Evolutionary conservation across 345 rosid genomes (phyloP), one percentile per base, ranked within the genome.

Genomic region (Heritiera littoralis): DNA sequence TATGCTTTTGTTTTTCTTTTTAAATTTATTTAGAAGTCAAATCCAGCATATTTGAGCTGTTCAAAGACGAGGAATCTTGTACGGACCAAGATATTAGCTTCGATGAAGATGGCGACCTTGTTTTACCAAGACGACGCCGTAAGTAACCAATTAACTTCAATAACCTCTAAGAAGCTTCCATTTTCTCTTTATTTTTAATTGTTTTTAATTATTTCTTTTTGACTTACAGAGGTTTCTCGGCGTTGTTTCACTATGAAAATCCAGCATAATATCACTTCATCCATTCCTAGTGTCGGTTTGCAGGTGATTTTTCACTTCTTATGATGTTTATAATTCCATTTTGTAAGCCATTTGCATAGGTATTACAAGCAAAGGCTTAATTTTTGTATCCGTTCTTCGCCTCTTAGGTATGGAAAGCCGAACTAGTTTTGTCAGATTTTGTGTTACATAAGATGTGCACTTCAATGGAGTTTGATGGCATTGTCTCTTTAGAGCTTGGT

Each of bases 41-140:
- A 78, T 48, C 69, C 61, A 52, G 87, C 61, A 83, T 87, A 78
- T 82, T 69, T 75, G 78, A 77, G 48, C 83, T 86, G 14, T 80
- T 86, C 68, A 78, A 80, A 61, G 82, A 56, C 69, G 86, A 81
- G 74, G 79, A 15, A 68, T 70, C 43, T 71, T 71, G 66, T 52
- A 56, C 64, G 43, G 46, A 38, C 60, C 79, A 67, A 72, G 72
- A 28, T 30, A 54, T 87, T 20, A n/a, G 49, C 56, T 46, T 91
- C 61, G 99, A 93, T 55, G 85, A 88, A 85, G 99, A 95, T 81
- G 99, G 98, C 23, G 99, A 95, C 74, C 98, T 93, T 80, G 82
- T 93, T 48, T 79, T 93, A 8, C 86, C 94, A 43, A 86, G 97
- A 82, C 93, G 97, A 73, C 66, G 78, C 46, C 17, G 92, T 90